Evolutionary conservation across 306 rosid species (phyloP).

Genomic region (Erythrophleum fordii): DNA sequence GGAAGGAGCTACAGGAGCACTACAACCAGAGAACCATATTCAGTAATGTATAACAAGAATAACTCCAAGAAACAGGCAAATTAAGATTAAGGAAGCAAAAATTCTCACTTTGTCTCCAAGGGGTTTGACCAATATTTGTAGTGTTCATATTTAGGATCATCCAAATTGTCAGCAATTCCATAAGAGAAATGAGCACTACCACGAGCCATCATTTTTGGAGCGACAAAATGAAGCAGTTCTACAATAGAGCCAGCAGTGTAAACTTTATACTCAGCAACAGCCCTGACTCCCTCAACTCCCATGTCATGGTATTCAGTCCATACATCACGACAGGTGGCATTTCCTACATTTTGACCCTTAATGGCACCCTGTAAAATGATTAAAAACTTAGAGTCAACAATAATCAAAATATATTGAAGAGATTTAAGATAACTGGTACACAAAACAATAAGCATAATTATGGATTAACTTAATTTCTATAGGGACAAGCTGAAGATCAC

Average conservation of each 20-base stretch:
- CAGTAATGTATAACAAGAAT: conserved; percentile 5
- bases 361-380: conserved; percentile 58
- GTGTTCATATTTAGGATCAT: conserved; percentile 73
- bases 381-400: conserved; percentile 12
- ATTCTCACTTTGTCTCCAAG: conserved; percentile 77
- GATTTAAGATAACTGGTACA: neutral
- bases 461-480: neutral
- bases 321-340: conserved; percentile 68
- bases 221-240: conserved; percentile 74
- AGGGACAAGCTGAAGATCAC: neutral
- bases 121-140: conserved; percentile 91
- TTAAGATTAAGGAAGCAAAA: conserved; percentile 12
- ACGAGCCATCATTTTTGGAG: conserved; percentile 87
- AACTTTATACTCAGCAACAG: conserved; percentile 74
- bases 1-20: conserved; percentile 14
- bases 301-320: conserved; percentile 92
- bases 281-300: conserved; percentile 81
- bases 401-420: conserved; percentile 11
- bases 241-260: conserved; percentile 64
- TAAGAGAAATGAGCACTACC: conserved; percentile 81
- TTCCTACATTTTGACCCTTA: conserved; percentile 69
- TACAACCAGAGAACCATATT: conserved; percentile 21
- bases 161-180: conserved; percentile 80
- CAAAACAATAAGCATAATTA: conserved; percentile 15
- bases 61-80: conserved; percentile 31